These are phyloP conservation scores for Cryptosporidium felis DNA, from an alignment of 169 alveolate genomes.

Conservation along the genomic window DNA sequence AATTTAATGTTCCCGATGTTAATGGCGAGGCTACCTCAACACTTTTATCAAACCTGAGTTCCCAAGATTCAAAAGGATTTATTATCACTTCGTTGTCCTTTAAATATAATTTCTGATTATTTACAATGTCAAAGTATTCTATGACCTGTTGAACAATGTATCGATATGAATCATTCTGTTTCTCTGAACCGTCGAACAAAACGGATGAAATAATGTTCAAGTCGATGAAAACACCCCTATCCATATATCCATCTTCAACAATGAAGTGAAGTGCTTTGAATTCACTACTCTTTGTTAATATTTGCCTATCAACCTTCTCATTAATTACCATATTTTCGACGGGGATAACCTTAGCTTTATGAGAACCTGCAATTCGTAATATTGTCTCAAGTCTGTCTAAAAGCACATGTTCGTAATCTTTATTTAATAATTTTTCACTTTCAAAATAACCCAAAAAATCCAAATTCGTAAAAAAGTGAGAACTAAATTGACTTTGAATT, in stretches of 20 bases:
- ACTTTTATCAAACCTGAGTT: neutral
- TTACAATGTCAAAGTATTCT: constrained; percentile 47
- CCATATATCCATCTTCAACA: neutral
- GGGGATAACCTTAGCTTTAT: neutral
- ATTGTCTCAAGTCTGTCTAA: constrained; percentile 8
- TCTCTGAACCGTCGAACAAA: too few species aligned
- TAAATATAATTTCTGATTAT: neutral
- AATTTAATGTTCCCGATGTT: neutral
- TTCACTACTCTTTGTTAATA: neutral
- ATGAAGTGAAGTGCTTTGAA: neutral
- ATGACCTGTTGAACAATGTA: constrained; percentile 35
- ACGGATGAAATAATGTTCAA: neutral
- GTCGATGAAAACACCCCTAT: neutral
- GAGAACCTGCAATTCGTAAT: constrained; percentile 36
- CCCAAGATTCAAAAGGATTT: constrained; percentile 21
- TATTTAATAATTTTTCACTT: neutral
- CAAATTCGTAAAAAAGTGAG: neutral
- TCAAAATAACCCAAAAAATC: constrained; percentile 48
- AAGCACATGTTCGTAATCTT: neutral
- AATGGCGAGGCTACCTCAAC: neutral
- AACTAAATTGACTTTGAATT: constrained; percentile 36
- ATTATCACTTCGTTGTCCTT: neutral
- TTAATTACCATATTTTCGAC: neutral
- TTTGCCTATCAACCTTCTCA: neutral
- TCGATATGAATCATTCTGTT: too few species aligned